Evolutionary conservation across 768 basidiomycete genomes (phyloP).

Genomic region (Rhodotorula babjevae): DNA sequence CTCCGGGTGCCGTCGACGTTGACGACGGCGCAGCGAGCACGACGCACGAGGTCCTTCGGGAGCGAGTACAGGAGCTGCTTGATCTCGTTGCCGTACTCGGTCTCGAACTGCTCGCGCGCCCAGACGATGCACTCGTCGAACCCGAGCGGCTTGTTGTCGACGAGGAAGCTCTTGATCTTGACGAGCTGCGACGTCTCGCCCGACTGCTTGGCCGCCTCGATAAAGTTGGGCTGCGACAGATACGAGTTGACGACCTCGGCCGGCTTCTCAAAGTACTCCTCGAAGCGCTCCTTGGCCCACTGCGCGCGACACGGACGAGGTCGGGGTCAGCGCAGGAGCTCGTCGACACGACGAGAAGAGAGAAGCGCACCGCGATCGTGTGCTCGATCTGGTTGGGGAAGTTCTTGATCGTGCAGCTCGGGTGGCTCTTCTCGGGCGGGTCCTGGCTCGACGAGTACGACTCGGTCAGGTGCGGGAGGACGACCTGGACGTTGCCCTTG

Average conservation of each 20-base stretch:
- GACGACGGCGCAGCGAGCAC: not conserved
- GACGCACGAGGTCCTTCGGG: constrained; percentile 76
- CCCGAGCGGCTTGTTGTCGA: constrained; percentile 84
- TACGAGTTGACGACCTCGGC: constrained; percentile 91
- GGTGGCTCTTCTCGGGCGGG: constrained; percentile 94
- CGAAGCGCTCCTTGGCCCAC: constrained; percentile 94
- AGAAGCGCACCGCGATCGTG: constrained; percentile 74
- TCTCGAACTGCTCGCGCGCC: constrained; percentile 93
- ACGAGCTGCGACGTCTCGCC: constrained; percentile 81
- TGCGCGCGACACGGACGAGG: constrained; percentile 42
- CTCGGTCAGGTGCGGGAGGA: constrained; percentile 89
- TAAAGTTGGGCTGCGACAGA: constrained; percentile 90
- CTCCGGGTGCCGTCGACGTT: no score
- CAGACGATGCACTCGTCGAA: constrained; percentile 97
- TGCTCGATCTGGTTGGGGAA: constrained; percentile 98
- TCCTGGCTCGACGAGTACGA: constrained; percentile 97
- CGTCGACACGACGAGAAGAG: not conserved
- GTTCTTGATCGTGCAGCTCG: constrained; percentile 95
- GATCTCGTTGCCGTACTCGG: constrained; percentile 87
- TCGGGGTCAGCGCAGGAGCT: no score
- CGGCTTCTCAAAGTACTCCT: constrained; percentile 87
- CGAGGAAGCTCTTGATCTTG: constrained; percentile 81
- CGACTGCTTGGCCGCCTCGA: constrained; percentile 59
- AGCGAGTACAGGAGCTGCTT: constrained; percentile 86
- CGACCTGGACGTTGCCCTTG: constrained; percentile 93